Evolutionary conservation across 2,329 filamentous ascomycete species (phyloP), one percentile per base, ranked within the genome.

Genomic region (Allantophomopsis lycopodina): DNA sequence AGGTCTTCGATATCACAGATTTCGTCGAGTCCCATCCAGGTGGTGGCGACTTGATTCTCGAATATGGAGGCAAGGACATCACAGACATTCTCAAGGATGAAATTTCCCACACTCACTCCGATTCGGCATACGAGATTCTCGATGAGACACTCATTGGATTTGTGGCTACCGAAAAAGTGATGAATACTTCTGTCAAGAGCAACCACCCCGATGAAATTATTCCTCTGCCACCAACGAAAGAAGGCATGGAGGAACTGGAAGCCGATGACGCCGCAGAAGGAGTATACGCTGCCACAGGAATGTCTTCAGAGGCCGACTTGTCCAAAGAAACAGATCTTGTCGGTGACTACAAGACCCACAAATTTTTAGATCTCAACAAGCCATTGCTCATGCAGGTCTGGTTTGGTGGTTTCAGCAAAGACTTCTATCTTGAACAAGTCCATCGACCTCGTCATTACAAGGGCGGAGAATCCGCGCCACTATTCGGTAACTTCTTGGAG

Each of bases 401-500:
- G 82, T 72, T 66, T 48, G 83, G 88, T 36, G 83, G 82, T 21
- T 98, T 96, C 64, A 76, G 66, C 58, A 98, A 95, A 60, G 76
- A 85, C n/a, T 98, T 98, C 57, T 98, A 98, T 56, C 72, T 98
- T 17, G 80, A 95, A 50, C 91, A 98, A 60, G 84, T 98, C 39
- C 91, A 98, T 58, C 80, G 91, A 35, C 91, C 91, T 14, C 79
- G 91, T 43, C 89, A 98, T 60, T 98, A 96, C 70, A 93, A 79
- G 57, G 89, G 89, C 48, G 91, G 91, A 42, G 77, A 78, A 45
- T 95, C 87, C 6, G 91, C 91, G 31, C 91, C 91, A 15, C 64
- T 98, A 17, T 98, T 98, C 61, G 91, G 91, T 44, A 96, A 98
- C 63, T 94, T 98, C 59, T 68, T 98, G n/a, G 91, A 98, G 63